These are phyloP conservation scores for Mortierella sp. DNA, from an alignment of 371 early-diverging fungal genomes.

Conservation along the genomic window DNA sequence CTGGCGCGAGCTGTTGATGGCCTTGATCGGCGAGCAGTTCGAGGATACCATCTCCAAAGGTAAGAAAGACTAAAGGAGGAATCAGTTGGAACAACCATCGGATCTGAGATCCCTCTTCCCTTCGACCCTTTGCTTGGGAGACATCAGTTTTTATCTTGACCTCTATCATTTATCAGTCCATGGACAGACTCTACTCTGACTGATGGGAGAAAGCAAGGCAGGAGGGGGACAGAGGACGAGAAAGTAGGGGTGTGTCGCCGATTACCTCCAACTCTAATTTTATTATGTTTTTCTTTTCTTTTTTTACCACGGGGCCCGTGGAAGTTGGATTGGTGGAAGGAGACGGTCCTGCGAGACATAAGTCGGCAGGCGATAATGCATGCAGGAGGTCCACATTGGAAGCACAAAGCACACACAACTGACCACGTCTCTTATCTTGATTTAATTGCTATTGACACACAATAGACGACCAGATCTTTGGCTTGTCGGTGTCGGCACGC, in stretches of 20 bases:
- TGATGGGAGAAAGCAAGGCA: not conserved
- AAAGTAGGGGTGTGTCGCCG: not conserved
- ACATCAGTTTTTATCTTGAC: not conserved
- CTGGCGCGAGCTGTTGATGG: conserved; percentile 73
- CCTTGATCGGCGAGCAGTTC: conserved; percentile 71
- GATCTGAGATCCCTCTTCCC: not conserved
- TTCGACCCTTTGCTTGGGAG: not conserved
- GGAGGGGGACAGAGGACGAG: not conserved
- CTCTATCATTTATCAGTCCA: not conserved
- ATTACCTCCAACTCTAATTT: not conserved
- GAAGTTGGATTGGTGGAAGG: too few species aligned
- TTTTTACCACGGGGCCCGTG: conserved; percentile 8
- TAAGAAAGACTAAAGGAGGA: conserved; percentile 28
- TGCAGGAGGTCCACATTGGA: not conserved
- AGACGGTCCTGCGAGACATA: too few species aligned
- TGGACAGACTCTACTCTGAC: not conserved
- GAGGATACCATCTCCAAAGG: conserved; percentile 64
- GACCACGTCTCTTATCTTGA: not conserved
- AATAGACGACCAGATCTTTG: conserved; percentile 70
- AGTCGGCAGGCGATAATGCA: not conserved
- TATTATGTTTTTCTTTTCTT: not conserved
- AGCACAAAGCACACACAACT: not conserved
- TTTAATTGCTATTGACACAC: too few species aligned
- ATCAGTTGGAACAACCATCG: not conserved
- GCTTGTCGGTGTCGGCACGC: conserved; percentile 71